Evolutionary conservation across 345 rosid genomes (phyloP), one percentile per base, ranked within the genome.

Genomic region (Angophora floribunda): DNA sequence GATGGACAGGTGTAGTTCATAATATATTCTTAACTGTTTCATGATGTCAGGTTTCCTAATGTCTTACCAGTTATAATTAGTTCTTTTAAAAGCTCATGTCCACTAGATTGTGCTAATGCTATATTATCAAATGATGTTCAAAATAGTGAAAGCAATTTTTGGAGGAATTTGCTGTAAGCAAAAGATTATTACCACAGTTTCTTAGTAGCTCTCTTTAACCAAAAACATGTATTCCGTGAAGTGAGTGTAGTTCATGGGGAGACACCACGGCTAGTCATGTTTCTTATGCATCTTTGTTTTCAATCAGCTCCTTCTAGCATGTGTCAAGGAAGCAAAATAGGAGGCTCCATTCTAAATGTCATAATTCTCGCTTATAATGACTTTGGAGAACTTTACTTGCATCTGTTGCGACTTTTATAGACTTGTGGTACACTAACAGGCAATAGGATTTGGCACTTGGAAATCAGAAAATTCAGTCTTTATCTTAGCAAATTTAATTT

Each of bases 1-100:
- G 98, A 95, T 86, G 98, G 97, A 24, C 92, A 90, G 93, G 92
- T 91, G 57, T 36, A 22, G 51, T 26, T 47, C 53, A 13, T 22
- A 44, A 41, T 82, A 59, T 41, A 17, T 8, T 41, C 44, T 67
- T 85, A 45, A 2, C 24, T 53, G 22, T 85, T 13, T 55, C 80
- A 51, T 41, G 78, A 50, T 88, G 21, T 51, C 45, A 36, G 45
- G 10, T 52, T 32, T 30, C 47, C 65, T 19, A 32, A 85, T 85
- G 41, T 85, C 45, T 55, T 80, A 6, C 49, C 75, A 10, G 22
- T 85, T 87, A n/a, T 85, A 28, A 8, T 65, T 75, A 44, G 44
- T 53, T 86, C 19, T 14, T 86, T 86, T 11, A 52, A 10, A 52
- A 52, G 50, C 65, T 86, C 63, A 47, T 51, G 51, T 85, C 32